phyloP scores from a whole-genome alignment of 2,329 filamentous ascomycete species.

The Zelopaecilomyces penicillatus region DNA sequence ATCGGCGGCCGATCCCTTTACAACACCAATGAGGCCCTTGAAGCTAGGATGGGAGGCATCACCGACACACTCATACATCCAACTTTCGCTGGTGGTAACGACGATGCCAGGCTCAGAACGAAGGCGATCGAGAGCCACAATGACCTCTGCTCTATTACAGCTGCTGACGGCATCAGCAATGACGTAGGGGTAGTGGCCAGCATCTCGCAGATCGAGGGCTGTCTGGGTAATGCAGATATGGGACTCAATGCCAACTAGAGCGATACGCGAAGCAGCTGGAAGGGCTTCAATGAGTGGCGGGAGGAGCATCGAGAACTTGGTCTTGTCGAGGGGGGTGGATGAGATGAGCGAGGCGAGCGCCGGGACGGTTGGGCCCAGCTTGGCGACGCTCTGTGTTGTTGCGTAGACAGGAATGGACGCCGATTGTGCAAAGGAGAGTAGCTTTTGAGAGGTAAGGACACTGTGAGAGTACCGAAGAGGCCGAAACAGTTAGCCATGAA shows the following conservation, averaged over 20 bases:
- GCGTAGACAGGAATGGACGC: constrained; percentile 72
- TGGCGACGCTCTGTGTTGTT: constrained; percentile 74
- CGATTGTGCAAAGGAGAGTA: constrained; percentile 55
- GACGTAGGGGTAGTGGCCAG: constrained; percentile 76
- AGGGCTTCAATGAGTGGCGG: constrained; percentile 48
- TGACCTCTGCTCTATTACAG: constrained; percentile 74
- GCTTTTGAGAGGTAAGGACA: constrained; percentile 58
- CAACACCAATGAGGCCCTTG: constrained; percentile 60
- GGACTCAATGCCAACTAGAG: constrained; percentile 83
- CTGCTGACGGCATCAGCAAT: constrained; percentile 85
- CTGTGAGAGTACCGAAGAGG: constrained; percentile 27
- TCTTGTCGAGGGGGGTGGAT: constrained; percentile 67
- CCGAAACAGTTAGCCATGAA: too few species aligned
- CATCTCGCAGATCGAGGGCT: constrained; percentile 65
- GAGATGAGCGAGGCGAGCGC: constrained; percentile 54
- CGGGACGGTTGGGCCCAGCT: constrained; percentile 71
- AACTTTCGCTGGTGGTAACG: constrained; percentile 82
- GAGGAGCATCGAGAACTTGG: constrained; percentile 79
- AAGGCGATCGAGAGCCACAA: constrained; percentile 68
- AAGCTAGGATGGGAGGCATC: constrained; percentile 71
- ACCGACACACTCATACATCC: constrained; percentile 81
- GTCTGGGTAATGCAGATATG: constrained; percentile 97
- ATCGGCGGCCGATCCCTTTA: constrained; percentile 66
- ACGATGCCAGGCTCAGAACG: constrained; percentile 60
- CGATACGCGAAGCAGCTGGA: constrained; percentile 45